A percentile compares a stretch with the other conserved stretches of the same genome.
Evolutionary conservation across 345 rosid genomes (phyloP).

Genomic region (Populus euphratica): DNA sequence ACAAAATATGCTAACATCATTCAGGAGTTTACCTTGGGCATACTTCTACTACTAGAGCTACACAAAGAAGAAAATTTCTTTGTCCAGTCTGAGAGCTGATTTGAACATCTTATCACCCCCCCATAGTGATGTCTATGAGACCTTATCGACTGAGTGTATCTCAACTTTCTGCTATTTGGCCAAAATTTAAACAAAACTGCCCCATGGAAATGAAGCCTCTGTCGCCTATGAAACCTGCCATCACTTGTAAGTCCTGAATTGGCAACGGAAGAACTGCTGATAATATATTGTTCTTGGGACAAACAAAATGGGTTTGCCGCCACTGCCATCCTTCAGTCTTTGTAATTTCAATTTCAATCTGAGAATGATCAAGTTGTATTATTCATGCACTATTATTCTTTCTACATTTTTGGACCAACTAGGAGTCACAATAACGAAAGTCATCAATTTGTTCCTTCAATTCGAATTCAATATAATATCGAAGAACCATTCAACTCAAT

Average conservation of each 20-base stretch:
- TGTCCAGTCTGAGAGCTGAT: slow-evolving; percentile 32
- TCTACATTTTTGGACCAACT: neutral
- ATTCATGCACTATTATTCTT: neutral
- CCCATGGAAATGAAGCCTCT: slow-evolving; percentile 22
- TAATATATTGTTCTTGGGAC: slow-evolving; percentile 39
- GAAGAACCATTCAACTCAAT: no score
- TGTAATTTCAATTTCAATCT: slow-evolving; percentile 32
- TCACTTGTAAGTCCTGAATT: slow-evolving; percentile 24
- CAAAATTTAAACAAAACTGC: slow-evolving; percentile 33
- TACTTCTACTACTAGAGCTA: slow-evolving; percentile 9
- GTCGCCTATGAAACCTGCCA: slow-evolving; percentile 32
- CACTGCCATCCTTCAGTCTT: slow-evolving; percentile 51
- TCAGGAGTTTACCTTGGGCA: slow-evolving; percentile 34
- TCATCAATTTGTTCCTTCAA: neutral
- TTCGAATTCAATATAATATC: neutral
- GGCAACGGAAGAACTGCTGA: slow-evolving; percentile 23
- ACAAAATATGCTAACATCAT: neutral
- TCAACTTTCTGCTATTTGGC: slow-evolving; percentile 26
- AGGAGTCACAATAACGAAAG: neutral
- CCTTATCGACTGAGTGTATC: slow-evolving; percentile 27
- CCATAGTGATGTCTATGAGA: slow-evolving; percentile 16
- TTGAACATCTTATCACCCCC: slow-evolving; percentile 31
- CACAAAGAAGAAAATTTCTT: slow-evolving; percentile 29
- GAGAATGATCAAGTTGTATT: slow-evolving; percentile 1
- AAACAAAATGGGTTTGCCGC: slow-evolving; percentile 43